A percentile compares a stretch with the other conserved stretches of the same genome.
Conservation (phyloP, 73 alveolate genomes). For the Symbiodinium pilosum region DNA sequence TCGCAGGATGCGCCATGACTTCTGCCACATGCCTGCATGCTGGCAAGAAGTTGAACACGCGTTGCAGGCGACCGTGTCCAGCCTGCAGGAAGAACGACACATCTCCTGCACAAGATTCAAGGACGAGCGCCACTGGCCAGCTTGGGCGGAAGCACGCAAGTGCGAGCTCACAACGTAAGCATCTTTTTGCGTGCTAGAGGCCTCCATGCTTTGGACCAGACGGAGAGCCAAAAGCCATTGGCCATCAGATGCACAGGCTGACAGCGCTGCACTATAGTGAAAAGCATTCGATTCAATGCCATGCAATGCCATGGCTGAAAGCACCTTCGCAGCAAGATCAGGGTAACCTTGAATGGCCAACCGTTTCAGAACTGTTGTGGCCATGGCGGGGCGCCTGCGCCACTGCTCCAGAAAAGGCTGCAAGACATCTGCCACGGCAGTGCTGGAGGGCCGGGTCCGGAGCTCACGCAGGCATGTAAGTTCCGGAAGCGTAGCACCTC, state of each 20-base stretch:
- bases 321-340: constrained; percentile 20
- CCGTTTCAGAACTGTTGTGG: constrained; percentile 21
- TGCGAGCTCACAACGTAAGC: background rate
- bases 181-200: background rate
- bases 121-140: background rate
- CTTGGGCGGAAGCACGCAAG: background rate
- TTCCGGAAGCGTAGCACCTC: background rate
- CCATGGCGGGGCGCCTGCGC: constrained; percentile 20
- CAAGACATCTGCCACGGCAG: background rate
- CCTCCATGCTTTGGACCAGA: background rate
- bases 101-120: background rate
- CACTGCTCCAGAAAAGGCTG: background rate
- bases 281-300: constrained; percentile 1
- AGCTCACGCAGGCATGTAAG: background rate
- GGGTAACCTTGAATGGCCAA: background rate
- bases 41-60: constrained; percentile 14
- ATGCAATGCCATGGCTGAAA: constrained; percentile 1
- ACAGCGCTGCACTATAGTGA: constrained; percentile 20
- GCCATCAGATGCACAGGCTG: background rate
- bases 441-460: background rate
- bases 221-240: background rate
- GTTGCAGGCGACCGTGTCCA: constrained; percentile 48
- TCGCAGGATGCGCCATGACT: background rate
- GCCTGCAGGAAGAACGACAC: background rate
- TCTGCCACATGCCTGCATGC: background rate